A percentile compares a stretch with the other conserved stretches of the same genome.
Evolutionary conservation across 495 filamentous ascomycete genomes (phyloP).

Genomic region (Physcia stellaris): DNA sequence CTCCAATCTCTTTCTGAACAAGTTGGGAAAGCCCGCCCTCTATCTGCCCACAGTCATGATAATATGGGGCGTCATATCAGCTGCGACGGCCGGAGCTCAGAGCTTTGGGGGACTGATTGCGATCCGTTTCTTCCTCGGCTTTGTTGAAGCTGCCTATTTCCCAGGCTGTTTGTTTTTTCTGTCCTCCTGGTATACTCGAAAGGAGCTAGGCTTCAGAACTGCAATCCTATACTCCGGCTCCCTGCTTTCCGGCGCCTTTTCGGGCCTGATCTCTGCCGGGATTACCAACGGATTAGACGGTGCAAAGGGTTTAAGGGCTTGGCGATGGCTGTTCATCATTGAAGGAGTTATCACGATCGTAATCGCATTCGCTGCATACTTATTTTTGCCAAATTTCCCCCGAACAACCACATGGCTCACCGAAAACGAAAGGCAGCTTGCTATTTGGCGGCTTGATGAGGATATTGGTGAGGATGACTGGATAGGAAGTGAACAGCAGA

Average conservation of each 20-base stretch:
- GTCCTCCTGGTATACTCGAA: constrained; percentile 37
- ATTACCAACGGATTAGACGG: constrained; percentile 31
- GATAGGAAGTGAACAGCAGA: constrained; percentile 47
- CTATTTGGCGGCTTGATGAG: constrained; percentile 56
- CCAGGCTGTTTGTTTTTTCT: constrained; percentile 36
- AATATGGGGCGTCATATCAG: constrained; percentile 61
- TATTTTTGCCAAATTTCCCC: constrained; percentile 68
- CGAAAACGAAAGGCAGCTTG: constrained; percentile 53
- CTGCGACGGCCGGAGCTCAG: constrained; percentile 40
- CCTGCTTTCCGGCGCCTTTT: constrained; percentile 48
- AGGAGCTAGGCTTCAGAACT: constrained; percentile 34
- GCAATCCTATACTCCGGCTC: constrained; percentile 34
- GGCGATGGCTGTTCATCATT: constrained; percentile 69
- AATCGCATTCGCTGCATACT: constrained; percentile 38
- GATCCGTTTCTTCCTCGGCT: constrained; percentile 58
- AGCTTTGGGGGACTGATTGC: constrained; percentile 49
- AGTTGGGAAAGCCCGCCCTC: constrained; percentile 40
- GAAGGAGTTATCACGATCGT: constrained; percentile 50
- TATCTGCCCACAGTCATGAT: constrained; percentile 55
- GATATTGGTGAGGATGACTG: constrained; percentile 72
- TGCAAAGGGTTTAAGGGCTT: constrained; percentile 33
- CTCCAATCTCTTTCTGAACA: constrained; percentile 33
- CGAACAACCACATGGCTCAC: constrained; percentile 60
- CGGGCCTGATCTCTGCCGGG: constrained; percentile 44
- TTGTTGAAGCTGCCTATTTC: constrained; percentile 41